Base-by-base conservation (phyloP, 352 stramenopile genomes). In the Elongisporangium anandrum region DNA sequence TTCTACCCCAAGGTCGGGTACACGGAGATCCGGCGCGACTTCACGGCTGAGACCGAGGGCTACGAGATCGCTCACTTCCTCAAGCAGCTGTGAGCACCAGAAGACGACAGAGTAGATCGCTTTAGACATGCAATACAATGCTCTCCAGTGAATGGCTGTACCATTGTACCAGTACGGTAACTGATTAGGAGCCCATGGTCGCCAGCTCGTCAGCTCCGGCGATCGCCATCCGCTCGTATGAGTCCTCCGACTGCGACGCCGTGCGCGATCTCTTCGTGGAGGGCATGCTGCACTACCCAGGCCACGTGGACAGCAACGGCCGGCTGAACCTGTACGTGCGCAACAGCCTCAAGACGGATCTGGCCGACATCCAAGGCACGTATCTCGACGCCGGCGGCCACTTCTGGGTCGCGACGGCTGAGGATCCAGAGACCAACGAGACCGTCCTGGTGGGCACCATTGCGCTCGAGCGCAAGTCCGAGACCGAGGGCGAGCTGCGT, bases 1-100 rank as follows among this genome's bases (percentile, higher is more conserved):
- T 76, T 81, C 53, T 81, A 83, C 57, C 57, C 52, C 15, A 67
- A 56, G 22, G 48, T 69, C 10, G 69, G 70, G 2, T 81, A 72
- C 59, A 60, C 50, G 21, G 61, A 53, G 24, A 62, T 50, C 7
- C 29, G 29, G 9, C 29, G 29, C 29, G 29, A 41, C 29, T 41
- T 41, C 9, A 41, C 29, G 9, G 29, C 29, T 13, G 29, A 41
- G 29, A 41, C 29, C 29, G 9, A 41, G 29, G 29, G 9, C 19
- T 69, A 75, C 20, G 66, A 77, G 49, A 52, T 19, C 5, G 64
- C 70, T 19, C 64, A 58, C 47, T 70, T 78, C 57, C 47, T 58
- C 38, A 80, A 79, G 60, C 50, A 59, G 13, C 48, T 72, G 9
- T 41, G 9, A 41, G 29, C 29, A 15, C 9, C 29, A 7, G 24